A percentile compares a stretch with the other conserved stretches of the same genome.
Conservation (phyloP, 1,139 yeast species). For the Candida pseudoviswanathii region DNA sequence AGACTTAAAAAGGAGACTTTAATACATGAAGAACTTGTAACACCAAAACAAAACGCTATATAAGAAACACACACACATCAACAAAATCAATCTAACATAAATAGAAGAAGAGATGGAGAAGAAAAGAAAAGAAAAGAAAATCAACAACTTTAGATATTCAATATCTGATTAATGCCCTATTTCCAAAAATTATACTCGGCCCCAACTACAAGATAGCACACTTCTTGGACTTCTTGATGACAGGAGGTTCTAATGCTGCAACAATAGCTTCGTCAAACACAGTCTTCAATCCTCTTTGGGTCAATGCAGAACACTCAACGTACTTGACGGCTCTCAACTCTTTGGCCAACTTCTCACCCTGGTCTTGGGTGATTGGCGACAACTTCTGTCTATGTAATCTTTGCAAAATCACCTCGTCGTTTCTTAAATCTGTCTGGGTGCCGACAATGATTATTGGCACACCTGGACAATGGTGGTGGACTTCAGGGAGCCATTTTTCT, state of each 20-base stretch:
- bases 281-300: constrained; percentile 93
- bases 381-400: constrained; percentile 89
- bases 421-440: constrained; percentile 92
- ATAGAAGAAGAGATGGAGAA: not conserved
- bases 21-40: not conserved
- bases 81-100: constrained; percentile 1
- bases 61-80: not conserved
- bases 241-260: constrained; percentile 92
- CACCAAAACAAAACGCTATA: constrained; percentile 1
- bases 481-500: constrained; percentile 84
- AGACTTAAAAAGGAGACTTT: not conserved
- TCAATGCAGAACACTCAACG: constrained; percentile 96
- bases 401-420: constrained; percentile 86
- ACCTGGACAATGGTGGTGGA: constrained; percentile 76
- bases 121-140: not conserved
- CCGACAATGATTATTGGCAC: constrained; percentile 96
- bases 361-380: constrained; percentile 81
- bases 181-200: constrained; percentile 1
- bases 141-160: constrained; percentile 6
- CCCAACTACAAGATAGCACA: constrained; percentile 62
- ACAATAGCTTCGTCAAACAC: constrained; percentile 98
- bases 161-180: constrained; percentile 7
- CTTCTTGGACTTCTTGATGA: constrained; percentile 77
- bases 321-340: constrained; percentile 94
- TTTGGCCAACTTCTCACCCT: constrained; percentile 90